A percentile compares a stretch with the other conserved stretches of the same genome.
phyloP scores from a whole-genome alignment of 2,329 filamentous ascomycete species.

The Aspergillus sojae region DNA sequence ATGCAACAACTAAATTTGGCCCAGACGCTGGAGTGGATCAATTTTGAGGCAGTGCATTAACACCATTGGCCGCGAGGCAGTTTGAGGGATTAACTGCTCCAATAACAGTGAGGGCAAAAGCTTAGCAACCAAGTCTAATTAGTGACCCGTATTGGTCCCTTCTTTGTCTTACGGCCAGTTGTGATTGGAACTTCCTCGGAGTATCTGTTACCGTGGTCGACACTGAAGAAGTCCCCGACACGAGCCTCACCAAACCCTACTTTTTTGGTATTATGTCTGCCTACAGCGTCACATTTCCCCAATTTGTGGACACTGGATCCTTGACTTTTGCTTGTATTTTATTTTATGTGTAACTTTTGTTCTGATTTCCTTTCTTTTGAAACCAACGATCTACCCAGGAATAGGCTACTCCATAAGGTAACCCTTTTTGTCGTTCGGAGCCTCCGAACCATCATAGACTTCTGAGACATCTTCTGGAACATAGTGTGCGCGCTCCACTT shows the following conservation, averaged over 20 bases:
- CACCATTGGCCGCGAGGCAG: background rate
- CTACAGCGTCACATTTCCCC: background rate
- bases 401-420: too few relatives aligned
- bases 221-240: background rate
- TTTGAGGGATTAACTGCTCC: conserved; percentile 5
- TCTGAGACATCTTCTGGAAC: background rate
- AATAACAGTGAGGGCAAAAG: background rate
- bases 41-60: background rate
- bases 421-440: background rate
- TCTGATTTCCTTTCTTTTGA: too few relatives aligned
- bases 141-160: background rate
- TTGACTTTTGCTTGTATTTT: too few relatives aligned
- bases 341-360: too few relatives aligned
- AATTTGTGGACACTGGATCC: too few relatives aligned
- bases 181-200: background rate
- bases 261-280: background rate
- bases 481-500: background rate
- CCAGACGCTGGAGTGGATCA: background rate
- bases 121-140: conserved; percentile 1
- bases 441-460: background rate
- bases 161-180: background rate
- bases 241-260: background rate
- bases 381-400: too few relatives aligned
- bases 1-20: background rate
- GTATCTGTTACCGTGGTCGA: too few relatives aligned